phyloP scores from a whole-genome alignment of 2,329 filamentous ascomycete species.

The Aspergillus ibericus region DNA sequence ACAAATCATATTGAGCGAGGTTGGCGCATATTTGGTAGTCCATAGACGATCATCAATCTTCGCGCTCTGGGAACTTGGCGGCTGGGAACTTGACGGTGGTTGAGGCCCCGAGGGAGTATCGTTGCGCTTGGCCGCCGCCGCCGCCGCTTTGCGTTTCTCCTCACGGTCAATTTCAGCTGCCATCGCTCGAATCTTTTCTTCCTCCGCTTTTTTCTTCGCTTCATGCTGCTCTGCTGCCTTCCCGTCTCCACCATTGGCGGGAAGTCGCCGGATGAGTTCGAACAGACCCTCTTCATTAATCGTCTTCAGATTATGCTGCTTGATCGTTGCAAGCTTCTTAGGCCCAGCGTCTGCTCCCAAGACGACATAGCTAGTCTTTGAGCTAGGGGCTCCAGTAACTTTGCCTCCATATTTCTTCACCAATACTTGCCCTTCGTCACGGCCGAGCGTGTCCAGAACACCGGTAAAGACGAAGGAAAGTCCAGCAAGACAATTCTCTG shows the following conservation, averaged over 20 bases:
- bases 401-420: constrained; percentile 96
- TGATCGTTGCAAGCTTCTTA: constrained; percentile 86
- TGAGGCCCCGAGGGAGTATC: constrained; percentile 49
- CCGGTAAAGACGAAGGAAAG: constrained; percentile 96
- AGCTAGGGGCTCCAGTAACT: constrained; percentile 79
- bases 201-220: constrained; percentile 81
- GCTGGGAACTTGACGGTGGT: constrained; percentile 41
- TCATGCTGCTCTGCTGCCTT: constrained; percentile 83
- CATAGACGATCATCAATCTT: constrained; percentile 68
- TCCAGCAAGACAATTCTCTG: constrained; percentile 85
- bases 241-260: constrained; percentile 81
- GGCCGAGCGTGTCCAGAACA: constrained; percentile 72
- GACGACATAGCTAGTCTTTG: constrained; percentile 91
- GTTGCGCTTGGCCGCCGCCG: constrained; percentile 30
- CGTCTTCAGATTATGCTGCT: constrained; percentile 75
- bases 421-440: constrained; percentile 80
- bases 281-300: constrained; percentile 94
- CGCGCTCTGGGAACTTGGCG: constrained; percentile 40
- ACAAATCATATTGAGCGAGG: constrained; percentile 81
- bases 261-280: constrained; percentile 75
- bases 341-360: constrained; percentile 89
- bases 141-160: constrained; percentile 55
- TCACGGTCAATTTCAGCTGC: constrained; percentile 83
- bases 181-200: constrained; percentile 76
- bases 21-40: constrained; percentile 94